Evolutionary conservation across 768 basidiomycete species (phyloP).

Genomic region (Mycena latifolia): DNA sequence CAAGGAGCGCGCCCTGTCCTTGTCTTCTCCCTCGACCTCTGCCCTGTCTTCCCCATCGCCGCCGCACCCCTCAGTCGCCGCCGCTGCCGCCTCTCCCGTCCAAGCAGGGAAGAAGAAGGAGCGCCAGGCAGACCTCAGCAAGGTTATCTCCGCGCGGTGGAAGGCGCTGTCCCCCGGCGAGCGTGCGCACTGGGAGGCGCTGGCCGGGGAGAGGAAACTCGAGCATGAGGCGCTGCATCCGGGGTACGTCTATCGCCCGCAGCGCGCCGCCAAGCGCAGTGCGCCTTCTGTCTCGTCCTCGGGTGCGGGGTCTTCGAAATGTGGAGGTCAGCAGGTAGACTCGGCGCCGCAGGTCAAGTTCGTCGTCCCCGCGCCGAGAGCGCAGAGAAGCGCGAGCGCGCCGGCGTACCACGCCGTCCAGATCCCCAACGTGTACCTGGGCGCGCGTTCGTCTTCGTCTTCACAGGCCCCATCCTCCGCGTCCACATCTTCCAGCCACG

Average conservation of each 20-base stretch:
- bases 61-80: too few relatives aligned
- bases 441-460: slow-evolving; percentile 23
- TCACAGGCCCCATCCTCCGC: slow-evolving; percentile 68
- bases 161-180: slow-evolving; percentile 76
- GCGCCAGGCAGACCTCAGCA: slow-evolving; percentile 83
- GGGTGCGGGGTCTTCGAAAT: too few relatives aligned
- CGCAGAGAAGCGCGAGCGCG: slow-evolving; percentile 61
- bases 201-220: slow-evolving; percentile 84
- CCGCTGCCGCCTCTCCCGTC: too few relatives aligned
- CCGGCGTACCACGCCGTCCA: slow-evolving; percentile 80
- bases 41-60: too few relatives aligned
- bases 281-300: too few relatives aligned
- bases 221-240: slow-evolving; percentile 83
- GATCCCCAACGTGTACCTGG: slow-evolving; percentile 68
- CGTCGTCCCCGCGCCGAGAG: slow-evolving; percentile 30
- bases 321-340: too few relatives aligned
- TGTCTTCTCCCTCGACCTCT: slow-evolving; percentile 16
- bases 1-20: slow-evolving; percentile 61
- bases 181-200: slow-evolving; percentile 78
- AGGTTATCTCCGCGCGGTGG: slow-evolving; percentile 88
- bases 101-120: slow-evolving; percentile 68
- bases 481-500: slow-evolving; percentile 49
- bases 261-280: slow-evolving; percentile 49
- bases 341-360: slow-evolving; percentile 20
- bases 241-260: slow-evolving; percentile 84